These are phyloP conservation scores for Nothophaeocryptopus gaeumannii DNA, from an alignment of 2,329 filamentous ascomycete genomes.

Conservation along the genomic window DNA sequence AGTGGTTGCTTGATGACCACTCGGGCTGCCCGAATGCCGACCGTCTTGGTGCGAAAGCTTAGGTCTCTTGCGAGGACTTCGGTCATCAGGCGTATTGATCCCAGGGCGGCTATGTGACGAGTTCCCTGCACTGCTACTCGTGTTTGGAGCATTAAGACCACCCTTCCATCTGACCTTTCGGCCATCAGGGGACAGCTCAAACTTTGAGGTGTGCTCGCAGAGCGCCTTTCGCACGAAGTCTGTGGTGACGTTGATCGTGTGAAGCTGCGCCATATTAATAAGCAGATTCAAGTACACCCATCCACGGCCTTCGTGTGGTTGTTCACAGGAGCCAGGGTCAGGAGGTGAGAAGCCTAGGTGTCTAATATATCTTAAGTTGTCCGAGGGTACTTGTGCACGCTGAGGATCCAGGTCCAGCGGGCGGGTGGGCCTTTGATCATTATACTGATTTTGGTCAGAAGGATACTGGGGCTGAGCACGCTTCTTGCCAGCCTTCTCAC, in stretches of 20 bases:
- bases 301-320: slow-evolving; percentile 64
- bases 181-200: slow-evolving; percentile 75
- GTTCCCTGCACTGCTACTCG: slow-evolving; percentile 54
- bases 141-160: slow-evolving; percentile 59
- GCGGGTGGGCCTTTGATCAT: slow-evolving; percentile 72
- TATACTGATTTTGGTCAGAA: not conserved
- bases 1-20: slow-evolving; percentile 3
- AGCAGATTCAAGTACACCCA: slow-evolving; percentile 83
- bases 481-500: not conserved
- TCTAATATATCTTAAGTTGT: slow-evolving; percentile 77
- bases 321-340: slow-evolving; percentile 48
- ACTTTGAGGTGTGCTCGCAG: slow-evolving; percentile 65
- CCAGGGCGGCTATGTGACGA: slow-evolving; percentile 23
- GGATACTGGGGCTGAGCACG: not conserved
- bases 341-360: slow-evolving; percentile 68
- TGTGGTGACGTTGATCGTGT: slow-evolving; percentile 78
- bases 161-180: slow-evolving; percentile 79
- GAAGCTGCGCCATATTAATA: slow-evolving; percentile 77
- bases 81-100: slow-evolving; percentile 18
- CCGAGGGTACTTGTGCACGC: slow-evolving; percentile 68
- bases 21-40: slow-evolving; percentile 6
- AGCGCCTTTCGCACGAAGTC: slow-evolving; percentile 74
- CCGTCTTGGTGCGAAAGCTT: slow-evolving; percentile 27
- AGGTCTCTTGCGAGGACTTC: slow-evolving; percentile 31
- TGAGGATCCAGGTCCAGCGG: slow-evolving; percentile 75